These are phyloP conservation scores for Petunia axillaris DNA, from an alignment of 257 asterid species.

Conservation along the genomic window DNA sequence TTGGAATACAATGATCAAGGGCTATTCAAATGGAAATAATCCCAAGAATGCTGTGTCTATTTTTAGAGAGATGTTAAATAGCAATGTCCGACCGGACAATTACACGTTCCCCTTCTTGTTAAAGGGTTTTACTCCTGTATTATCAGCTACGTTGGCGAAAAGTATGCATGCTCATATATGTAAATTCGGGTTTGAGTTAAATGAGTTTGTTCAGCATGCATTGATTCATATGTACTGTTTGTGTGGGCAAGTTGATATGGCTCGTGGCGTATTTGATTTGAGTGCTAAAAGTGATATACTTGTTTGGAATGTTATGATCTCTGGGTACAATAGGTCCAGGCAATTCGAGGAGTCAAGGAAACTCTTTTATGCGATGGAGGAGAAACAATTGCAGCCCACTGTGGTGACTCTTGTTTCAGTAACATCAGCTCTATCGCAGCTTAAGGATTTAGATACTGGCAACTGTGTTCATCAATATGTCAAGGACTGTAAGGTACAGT, in stretches of 20 bases:
- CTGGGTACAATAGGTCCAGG: constrained; percentile 35
- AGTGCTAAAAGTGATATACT: constrained; percentile 32
- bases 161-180: constrained; percentile 37
- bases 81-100: constrained; percentile 32
- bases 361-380: constrained; percentile 36
- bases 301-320: constrained; percentile 40
- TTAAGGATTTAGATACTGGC: constrained; percentile 36
- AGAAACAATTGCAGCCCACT: constrained; percentile 35
- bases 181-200: constrained; percentile 38
- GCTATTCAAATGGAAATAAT: constrained; percentile 28
- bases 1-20: constrained; percentile 44
- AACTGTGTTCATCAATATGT: constrained; percentile 34
- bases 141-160: constrained; percentile 26
- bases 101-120: constrained; percentile 42
- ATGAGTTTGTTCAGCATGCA: constrained; percentile 35
- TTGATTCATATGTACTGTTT: constrained; percentile 35
- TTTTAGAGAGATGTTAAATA: constrained; percentile 36
- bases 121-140: constrained; percentile 34
- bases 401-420: constrained; percentile 35
- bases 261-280: constrained; percentile 37
- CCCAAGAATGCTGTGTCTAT: constrained; percentile 27
- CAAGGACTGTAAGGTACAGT: constrained; percentile 30
- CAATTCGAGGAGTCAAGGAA: constrained; percentile 30
- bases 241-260: constrained; percentile 31
- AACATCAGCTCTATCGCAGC: constrained; percentile 39